These are phyloP conservation scores for Candida dajiaensis DNA, from an alignment of 805 yeast genomes.

Conservation along the genomic window DNA sequence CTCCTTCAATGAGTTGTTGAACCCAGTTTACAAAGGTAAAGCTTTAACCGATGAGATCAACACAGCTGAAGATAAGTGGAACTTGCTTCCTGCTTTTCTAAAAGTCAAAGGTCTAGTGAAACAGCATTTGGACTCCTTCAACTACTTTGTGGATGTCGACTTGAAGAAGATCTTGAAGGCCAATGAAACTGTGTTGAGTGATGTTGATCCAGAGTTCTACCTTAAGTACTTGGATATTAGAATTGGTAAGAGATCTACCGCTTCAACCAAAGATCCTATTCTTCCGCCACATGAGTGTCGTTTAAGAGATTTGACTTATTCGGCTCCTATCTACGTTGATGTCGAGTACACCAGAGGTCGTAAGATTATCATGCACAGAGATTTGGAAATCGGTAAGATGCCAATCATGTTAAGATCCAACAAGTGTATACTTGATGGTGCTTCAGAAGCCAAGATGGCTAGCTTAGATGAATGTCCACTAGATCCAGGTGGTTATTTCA, in stretches of 20 bases:
- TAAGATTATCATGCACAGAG: conserved; percentile 83
- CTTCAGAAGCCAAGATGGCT: conserved; percentile 82
- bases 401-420: conserved; percentile 96
- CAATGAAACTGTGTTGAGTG: conserved; percentile 81
- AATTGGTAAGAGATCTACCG: conserved; percentile 74
- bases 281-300: conserved; percentile 94
- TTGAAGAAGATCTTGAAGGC: conserved; percentile 89
- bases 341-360: conserved; percentile 96
- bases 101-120: conserved; percentile 95
- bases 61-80: conserved; percentile 96
- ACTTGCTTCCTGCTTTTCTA: conserved; percentile 88
- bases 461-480: conserved; percentile 86
- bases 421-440: conserved; percentile 80
- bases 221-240: conserved; percentile 89
- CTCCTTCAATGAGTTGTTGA: conserved; percentile 67
- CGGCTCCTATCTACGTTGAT: conserved; percentile 94
- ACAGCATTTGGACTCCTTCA: conserved; percentile 97
- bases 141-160: conserved; percentile 91
- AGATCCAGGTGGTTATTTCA: conserved; percentile 98
- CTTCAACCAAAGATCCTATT: conserved; percentile 49
- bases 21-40: conserved; percentile 84
- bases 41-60: conserved; percentile 78
- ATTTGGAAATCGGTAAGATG: conserved; percentile 94
- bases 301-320: conserved; percentile 85
- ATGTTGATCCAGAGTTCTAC: conserved; percentile 96